Base-by-base conservation (phyloP, 345 rosid genomes). In the Schrenkiella parvula region DNA sequence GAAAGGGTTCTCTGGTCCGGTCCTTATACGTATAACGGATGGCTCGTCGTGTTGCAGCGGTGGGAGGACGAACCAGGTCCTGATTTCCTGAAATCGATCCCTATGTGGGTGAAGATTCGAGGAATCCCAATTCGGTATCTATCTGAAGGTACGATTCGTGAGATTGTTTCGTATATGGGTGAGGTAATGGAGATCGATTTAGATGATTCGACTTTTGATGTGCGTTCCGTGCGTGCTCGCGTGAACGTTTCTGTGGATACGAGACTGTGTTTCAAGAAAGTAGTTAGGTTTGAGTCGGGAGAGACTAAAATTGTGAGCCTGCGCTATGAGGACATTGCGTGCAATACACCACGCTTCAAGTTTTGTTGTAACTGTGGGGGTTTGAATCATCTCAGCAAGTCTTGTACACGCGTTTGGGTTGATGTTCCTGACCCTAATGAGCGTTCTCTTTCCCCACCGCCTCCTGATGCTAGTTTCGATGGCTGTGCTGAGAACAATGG, bases 371-470 rank as follows among this genome's bases (percentile, higher is more conserved):
- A 59, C 4, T 69, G 65, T 69, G 56, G 73, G 1, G 56, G 1
- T 56, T 5, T 69, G 65, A 69, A 57, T 5, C 65, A 69, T 69
- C 11, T 43, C 7, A 2, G 25, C 14, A 70, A 9, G 38, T 35
- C 51, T 70, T 70, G 59, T 60, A 12, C 21, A 2, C 15, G 1
- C 0, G 15, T 3, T 60, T 71, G 60, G 68, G 60, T 71, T 38
- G 75, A 71, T 71, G 68, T 71, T 50, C 75, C 75, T 71, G 75
- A 71, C 37, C 68, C 75, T 57, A 3, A 46, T 46, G 74, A 35
- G 2, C 58, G 26, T 58, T 2, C 48, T 70, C 66, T 70, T 23
- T 57, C 57, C 5, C 66, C 57, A 34, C 66, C 48, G 26, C 66
- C 66, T 44, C 57, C 8, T 3, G 74, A 57, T 8, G 4, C 17